Percentiles rank a stretch among this genome's conserved stretches.
phyloP scores from a whole-genome alignment of 441 rosid genomes.

The Dalechampia spathulata region DNA sequence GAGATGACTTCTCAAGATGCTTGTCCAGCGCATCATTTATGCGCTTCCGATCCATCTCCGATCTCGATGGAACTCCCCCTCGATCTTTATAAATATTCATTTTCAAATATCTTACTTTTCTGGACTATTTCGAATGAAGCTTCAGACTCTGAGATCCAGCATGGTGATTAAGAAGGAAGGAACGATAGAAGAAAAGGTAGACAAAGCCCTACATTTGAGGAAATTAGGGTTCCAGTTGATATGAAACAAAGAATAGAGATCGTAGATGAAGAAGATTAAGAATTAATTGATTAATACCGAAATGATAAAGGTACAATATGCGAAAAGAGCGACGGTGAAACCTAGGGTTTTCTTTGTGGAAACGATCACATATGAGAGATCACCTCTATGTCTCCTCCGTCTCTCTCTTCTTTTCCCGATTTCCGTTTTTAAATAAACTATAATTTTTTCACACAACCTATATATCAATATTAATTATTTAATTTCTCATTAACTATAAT shows the following conservation, averaged over 20 bases:
- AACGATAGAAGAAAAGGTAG: background rate
- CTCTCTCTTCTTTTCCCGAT: too few species aligned
- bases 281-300: too few species aligned
- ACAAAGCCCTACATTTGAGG: slow-evolving; percentile 17
- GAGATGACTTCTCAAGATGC: slow-evolving; percentile 78
- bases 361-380: too few species aligned
- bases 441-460: too few species aligned
- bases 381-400: too few species aligned
- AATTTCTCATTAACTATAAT: too few species aligned
- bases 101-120: too few species aligned
- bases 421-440: too few species aligned
- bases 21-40: slow-evolving; percentile 79
- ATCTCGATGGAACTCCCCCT: slow-evolving; percentile 49
- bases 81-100: slow-evolving; percentile 50
- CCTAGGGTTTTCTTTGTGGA: slow-evolving; percentile 13
- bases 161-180: too few species aligned
- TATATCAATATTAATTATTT: too few species aligned
- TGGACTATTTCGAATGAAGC: too few species aligned
- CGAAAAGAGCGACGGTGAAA: slow-evolving; percentile 27
- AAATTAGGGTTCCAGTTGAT: background rate
- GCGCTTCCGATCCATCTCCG: slow-evolving; percentile 76
- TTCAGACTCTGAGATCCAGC: too few species aligned
- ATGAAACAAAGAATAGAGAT: background rate
- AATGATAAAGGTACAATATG: background rate
- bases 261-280: background rate